Conservation (phyloP, 2,329 filamentous ascomycete genomes). For the Fusarium napiforme region DNA sequence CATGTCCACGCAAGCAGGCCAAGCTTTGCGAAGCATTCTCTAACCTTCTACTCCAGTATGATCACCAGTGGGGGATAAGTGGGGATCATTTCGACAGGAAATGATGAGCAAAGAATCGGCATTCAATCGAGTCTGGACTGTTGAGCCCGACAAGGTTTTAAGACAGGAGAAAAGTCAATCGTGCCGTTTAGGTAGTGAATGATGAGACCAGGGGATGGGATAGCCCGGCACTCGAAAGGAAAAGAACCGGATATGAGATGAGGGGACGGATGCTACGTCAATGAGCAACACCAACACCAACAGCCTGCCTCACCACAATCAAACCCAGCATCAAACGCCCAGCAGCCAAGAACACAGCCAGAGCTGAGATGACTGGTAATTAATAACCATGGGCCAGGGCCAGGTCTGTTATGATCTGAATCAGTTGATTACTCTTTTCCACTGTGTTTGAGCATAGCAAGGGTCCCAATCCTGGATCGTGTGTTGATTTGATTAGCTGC, state of each 20-base stretch:
- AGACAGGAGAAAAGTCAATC: slow-evolving; percentile 19
- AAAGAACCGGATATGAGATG: slow-evolving; percentile 4
- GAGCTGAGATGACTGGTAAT: slow-evolving; percentile 28
- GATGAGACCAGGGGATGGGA: slow-evolving; percentile 11
- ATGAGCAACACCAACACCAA: slow-evolving; percentile 3
- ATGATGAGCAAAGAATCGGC: slow-evolving; percentile 12
- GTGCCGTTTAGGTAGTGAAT: slow-evolving; percentile 8
- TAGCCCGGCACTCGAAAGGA: slow-evolving; percentile 12
- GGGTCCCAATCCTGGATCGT: slow-evolving; percentile 16
- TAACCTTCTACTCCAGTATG: slow-evolving; percentile 6
- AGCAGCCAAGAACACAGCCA: neutral
- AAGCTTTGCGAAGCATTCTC: slow-evolving; percentile 11
- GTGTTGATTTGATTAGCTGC: slow-evolving; percentile 29
- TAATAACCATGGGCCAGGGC: slow-evolving; percentile 25
- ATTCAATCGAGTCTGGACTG: slow-evolving; percentile 4
- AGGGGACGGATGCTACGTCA: neutral
- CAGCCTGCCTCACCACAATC: slow-evolving; percentile 6
- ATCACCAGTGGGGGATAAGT: slow-evolving; percentile 8
- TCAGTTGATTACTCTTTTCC: slow-evolving; percentile 36
- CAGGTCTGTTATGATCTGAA: slow-evolving; percentile 8
- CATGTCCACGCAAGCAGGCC: slow-evolving; percentile 19
- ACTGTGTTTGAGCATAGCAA: slow-evolving; percentile 40
- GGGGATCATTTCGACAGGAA: slow-evolving; percentile 17
- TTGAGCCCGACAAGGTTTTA: slow-evolving; percentile 25
- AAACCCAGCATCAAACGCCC: slow-evolving; percentile 1